phyloP scores from a whole-genome alignment of 495 filamentous ascomycete species.

The Hamigera avellanea region DNA sequence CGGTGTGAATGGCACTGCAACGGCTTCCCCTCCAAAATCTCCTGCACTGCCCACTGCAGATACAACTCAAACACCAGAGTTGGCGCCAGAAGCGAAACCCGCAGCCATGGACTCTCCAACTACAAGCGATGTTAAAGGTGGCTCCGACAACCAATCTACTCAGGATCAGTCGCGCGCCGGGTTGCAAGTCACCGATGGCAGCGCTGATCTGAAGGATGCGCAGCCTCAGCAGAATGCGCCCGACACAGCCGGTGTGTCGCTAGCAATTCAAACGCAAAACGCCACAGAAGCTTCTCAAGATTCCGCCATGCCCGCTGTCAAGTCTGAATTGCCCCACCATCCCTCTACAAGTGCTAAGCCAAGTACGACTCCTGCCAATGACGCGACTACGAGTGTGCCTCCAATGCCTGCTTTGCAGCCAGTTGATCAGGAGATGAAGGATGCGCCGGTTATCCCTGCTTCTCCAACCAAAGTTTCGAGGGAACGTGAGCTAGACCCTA shows the following conservation, averaged over 20 bases:
- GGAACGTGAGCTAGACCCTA: constrained; percentile 57
- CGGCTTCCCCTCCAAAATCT: constrained; percentile 26
- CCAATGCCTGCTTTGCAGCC: constrained; percentile 10
- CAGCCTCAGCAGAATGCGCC: not conserved
- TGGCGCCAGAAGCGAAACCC: constrained; percentile 8
- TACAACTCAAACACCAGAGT: constrained; percentile 5
- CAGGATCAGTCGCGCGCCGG: not conserved
- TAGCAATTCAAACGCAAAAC: not conserved
- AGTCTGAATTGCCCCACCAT: constrained; percentile 27
- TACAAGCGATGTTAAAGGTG: constrained; percentile 3
- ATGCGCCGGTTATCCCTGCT: constrained; percentile 23
- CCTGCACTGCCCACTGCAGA: constrained; percentile 10
- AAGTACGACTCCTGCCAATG: constrained; percentile 2
- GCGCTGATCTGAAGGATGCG: not conserved
- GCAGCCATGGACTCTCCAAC: constrained; percentile 6
- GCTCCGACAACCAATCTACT: not conserved
- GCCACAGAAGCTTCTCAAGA: constrained; percentile 4
- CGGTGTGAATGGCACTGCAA: constrained; percentile 10
- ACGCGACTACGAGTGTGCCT: constrained; percentile 1
- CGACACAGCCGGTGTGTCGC: not conserved
- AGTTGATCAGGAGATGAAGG: constrained; percentile 29
- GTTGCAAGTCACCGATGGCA: too few species aligned
- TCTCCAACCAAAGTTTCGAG: constrained; percentile 50
- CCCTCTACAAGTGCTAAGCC: constrained; percentile 9
- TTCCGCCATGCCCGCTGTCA: constrained; percentile 5